These are phyloP conservation scores for Backusella macrospora DNA, from an alignment of 192 early-diverging fungal genomes.

Conservation along the genomic window DNA sequence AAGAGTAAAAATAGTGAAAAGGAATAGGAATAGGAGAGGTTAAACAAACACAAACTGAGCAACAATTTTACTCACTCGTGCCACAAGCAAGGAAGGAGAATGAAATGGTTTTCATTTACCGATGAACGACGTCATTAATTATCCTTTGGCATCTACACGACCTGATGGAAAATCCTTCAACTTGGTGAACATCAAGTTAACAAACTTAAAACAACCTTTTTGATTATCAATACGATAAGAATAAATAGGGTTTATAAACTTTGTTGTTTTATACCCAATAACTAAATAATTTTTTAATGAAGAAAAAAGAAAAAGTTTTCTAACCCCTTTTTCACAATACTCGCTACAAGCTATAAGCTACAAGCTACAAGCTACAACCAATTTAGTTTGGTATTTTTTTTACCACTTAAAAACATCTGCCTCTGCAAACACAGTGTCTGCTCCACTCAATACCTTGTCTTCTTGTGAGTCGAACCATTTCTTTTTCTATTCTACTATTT, in stretches of 20 bases:
- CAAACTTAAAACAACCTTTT: too few species aligned
- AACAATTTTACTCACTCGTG: not conserved
- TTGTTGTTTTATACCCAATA: too few species aligned
- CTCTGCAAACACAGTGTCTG: not conserved
- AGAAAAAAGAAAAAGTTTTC: not conserved
- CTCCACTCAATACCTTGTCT: not conserved
- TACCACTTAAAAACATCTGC: not conserved
- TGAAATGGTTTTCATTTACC: not conserved
- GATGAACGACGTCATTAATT: not conserved
- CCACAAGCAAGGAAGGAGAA: not conserved
- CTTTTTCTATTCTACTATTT: not conserved
- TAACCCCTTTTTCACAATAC: not conserved
- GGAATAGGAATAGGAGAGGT: constrained; percentile 7
- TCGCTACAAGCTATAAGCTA: not conserved
- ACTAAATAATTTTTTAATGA: not conserved
- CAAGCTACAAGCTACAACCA: not conserved
- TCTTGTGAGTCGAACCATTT: not conserved
- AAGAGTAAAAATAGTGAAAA: not conserved
- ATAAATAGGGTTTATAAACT: not conserved
- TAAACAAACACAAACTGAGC: constrained; percentile 17
- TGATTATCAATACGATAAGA: not conserved
- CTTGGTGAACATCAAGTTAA: too few species aligned
- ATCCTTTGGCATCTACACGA: too few species aligned
- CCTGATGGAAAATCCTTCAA: too few species aligned
- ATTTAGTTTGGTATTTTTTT: constrained; percentile 2